phyloP scores from a whole-genome alignment of 2,329 filamentous ascomycete genomes.

The Aureobasidium melanogenum region DNA sequence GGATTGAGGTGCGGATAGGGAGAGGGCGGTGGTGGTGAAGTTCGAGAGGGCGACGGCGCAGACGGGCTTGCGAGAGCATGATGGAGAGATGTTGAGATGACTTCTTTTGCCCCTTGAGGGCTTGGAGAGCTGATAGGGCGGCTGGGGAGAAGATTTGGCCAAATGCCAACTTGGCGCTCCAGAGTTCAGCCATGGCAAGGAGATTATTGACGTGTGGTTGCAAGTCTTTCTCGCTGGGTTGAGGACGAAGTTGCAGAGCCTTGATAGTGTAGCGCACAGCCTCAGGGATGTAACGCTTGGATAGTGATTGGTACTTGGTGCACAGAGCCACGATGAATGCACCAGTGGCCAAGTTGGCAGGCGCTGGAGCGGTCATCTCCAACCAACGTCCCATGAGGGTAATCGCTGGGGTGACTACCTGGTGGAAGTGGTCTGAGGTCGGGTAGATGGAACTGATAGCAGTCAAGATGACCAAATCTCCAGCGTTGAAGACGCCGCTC shows the following conservation, averaged over 20 bases:
- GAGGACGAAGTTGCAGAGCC: conserved; percentile 46
- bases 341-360: conserved; percentile 63
- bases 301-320: conserved; percentile 71
- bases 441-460: conserved; percentile 80
- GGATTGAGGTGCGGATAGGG: conserved; percentile 77
- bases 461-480: conserved; percentile 75
- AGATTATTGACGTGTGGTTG: conserved; percentile 57
- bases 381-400: conserved; percentile 78
- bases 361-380: conserved; percentile 61
- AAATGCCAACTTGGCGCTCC: conserved; percentile 66
- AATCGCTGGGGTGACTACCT: conserved; percentile 83
- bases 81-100: conserved; percentile 55
- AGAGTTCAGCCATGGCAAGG: conserved; percentile 60
- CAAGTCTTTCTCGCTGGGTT: conserved; percentile 36
- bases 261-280: conserved; percentile 73
- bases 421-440: conserved; percentile 94
- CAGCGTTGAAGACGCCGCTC: conserved; percentile 47
- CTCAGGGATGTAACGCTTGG: conserved; percentile 85
- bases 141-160: conserved; percentile 66
- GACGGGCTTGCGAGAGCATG: conserved; percentile 52
- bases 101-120: conserved; percentile 24
- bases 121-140: conserved; percentile 24
- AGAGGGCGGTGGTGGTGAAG: conserved; percentile 84
- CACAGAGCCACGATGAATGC: conserved; percentile 70
- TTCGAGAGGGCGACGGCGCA: conserved; percentile 67